Evolutionary conservation across 2,329 filamentous ascomycete genomes (phyloP).

Genomic region (Aciculosporium take): DNA sequence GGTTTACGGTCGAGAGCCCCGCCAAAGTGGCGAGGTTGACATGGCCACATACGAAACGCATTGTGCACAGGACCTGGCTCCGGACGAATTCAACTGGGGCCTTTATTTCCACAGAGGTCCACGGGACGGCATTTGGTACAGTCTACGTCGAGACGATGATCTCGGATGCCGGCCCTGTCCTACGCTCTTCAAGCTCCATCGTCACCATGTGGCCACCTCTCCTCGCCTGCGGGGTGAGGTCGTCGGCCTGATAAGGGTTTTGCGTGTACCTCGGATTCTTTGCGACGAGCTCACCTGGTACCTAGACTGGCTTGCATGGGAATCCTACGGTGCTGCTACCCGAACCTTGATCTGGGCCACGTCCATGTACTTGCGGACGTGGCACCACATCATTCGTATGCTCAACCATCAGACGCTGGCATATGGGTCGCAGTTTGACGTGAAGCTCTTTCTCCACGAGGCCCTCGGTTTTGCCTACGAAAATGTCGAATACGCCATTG

Average conservation of each 20-base stretch:
- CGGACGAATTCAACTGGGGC: slow-evolving; percentile 23
- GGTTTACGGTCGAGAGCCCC: neutral
- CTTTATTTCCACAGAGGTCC: slow-evolving; percentile 19
- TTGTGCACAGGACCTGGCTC: slow-evolving; percentile 9
- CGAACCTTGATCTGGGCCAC: slow-evolving; percentile 18
- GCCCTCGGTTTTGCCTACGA: slow-evolving; percentile 16
- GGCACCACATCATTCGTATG: slow-evolving; percentile 11
- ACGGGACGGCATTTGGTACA: slow-evolving; percentile 16
- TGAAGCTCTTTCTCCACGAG: slow-evolving; percentile 16
- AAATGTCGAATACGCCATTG: slow-evolving; percentile 15
- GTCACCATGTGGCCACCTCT: slow-evolving; percentile 11
- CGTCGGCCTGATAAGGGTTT: slow-evolving; percentile 18
- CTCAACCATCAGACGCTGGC: slow-evolving; percentile 1
- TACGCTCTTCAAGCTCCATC: slow-evolving; percentile 10
- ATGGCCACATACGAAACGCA: slow-evolving; percentile 10
- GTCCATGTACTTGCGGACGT: slow-evolving; percentile 14
- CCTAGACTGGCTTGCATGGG: slow-evolving; percentile 19
- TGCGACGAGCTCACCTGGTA: slow-evolving; percentile 14
- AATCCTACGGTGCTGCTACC: slow-evolving; percentile 11
- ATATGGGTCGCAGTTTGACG: slow-evolving; percentile 12
- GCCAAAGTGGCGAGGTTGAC: slow-evolving; percentile 6
- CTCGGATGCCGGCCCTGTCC: neutral
- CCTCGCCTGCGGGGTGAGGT: slow-evolving; percentile 16
- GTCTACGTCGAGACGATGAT: neutral
- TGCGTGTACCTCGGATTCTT: slow-evolving; percentile 11